Evolutionary conservation across 495 filamentous ascomycete species (phyloP).

Genomic region (Jackrogersella multiformis): DNA sequence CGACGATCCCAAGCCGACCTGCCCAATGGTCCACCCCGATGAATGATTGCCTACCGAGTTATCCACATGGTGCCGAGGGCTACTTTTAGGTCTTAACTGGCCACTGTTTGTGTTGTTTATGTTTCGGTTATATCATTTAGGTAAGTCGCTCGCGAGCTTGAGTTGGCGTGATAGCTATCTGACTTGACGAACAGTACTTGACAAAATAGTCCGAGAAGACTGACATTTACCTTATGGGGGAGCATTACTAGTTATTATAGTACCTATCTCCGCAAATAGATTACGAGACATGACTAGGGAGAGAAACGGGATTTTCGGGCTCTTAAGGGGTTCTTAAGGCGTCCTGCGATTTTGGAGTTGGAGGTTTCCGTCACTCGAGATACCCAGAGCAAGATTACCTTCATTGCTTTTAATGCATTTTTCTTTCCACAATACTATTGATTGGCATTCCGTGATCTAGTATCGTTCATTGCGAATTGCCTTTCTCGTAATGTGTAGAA

Average conservation of each 20-base stretch:
- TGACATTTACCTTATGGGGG: too few species aligned
- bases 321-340: not conserved
- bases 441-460: not conserved
- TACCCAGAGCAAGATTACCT: not conserved
- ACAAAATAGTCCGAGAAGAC: not conserved
- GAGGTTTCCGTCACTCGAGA: not conserved
- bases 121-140: not conserved
- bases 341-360: not conserved
- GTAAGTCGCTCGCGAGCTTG: not conserved
- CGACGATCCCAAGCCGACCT: slow-evolving; percentile 22
- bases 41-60: not conserved
- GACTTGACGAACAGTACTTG: not conserved
- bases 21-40: slow-evolving; percentile 12
- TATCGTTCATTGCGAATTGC: not conserved
- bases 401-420: not conserved
- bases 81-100: not conserved
- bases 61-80: not conserved
- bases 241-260: too few species aligned
- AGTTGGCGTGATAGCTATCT: not conserved
- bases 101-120: not conserved
- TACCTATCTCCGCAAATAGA: not conserved
- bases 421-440: not conserved
- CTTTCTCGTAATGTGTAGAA: not conserved
- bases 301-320: not conserved
- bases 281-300: not conserved